Percentiles rank a stretch among this genome's conserved stretches.
Evolutionary conservation across 2,329 filamentous ascomycete species (phyloP).

Genomic region (Alternaria solani): DNA sequence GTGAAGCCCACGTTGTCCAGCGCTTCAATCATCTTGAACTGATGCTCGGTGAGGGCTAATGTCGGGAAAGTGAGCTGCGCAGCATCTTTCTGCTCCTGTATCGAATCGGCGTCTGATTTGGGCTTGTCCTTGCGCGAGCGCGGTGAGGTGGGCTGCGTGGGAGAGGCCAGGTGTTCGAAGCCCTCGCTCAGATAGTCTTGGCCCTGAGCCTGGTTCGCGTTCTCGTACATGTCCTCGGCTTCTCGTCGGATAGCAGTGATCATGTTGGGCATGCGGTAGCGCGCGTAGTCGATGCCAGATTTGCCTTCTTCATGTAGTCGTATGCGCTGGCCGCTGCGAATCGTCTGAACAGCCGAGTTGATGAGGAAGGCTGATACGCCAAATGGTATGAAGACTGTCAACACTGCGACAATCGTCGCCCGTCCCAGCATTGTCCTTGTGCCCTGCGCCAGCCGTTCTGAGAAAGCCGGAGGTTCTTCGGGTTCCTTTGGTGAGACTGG

Average conservation of each 20-base stretch:
- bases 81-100: conserved; percentile 41
- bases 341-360: conserved; percentile 79
- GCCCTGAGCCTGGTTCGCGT: conserved; percentile 71
- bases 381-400: conserved; percentile 77
- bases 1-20: conserved; percentile 70
- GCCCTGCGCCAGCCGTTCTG: conserved; percentile 46
- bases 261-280: conserved; percentile 76
- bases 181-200: conserved; percentile 74
- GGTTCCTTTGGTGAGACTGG: conserved; percentile 63
- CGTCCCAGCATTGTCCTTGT: conserved; percentile 57
- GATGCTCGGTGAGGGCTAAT: conserved; percentile 77
- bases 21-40: conserved; percentile 84
- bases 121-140: conserved; percentile 18
- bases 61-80: conserved; percentile 66
- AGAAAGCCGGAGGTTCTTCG: conserved; percentile 45
- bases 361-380: conserved; percentile 74
- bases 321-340: conserved; percentile 78
- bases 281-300: conserved; percentile 70
- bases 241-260: conserved; percentile 76
- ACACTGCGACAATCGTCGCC: conserved; percentile 69
- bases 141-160: conserved; percentile 29
- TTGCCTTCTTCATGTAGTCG: conserved; percentile 76
- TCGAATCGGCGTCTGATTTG: conserved; percentile 33
- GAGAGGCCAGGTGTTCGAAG: conserved; percentile 53
- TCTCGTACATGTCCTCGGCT: conserved; percentile 80